Evolutionary conservation across 2,329 filamentous ascomycete species (phyloP).

Genomic region (Hymenoscyphus linearis): DNA sequence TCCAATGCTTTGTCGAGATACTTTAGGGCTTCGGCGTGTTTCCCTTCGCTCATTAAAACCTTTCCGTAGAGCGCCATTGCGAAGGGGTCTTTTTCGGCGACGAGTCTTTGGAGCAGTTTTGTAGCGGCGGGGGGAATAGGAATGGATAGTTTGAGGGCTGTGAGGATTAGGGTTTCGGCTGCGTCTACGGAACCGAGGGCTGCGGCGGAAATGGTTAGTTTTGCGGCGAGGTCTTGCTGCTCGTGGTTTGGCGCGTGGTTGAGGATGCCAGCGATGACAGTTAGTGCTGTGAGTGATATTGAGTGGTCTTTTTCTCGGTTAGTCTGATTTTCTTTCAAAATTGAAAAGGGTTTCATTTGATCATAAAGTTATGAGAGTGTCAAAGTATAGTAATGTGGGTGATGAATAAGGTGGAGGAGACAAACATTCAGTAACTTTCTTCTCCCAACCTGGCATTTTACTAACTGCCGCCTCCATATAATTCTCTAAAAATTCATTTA

Average conservation of each 20-base stretch:
- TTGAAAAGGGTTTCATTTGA: neutral
- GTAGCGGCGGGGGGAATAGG: slow-evolving; percentile 8
- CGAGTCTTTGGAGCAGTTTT: slow-evolving; percentile 15
- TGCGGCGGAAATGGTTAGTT: slow-evolving; percentile 25
- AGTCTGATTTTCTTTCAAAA: neutral
- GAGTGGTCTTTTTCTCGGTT: slow-evolving; percentile 18
- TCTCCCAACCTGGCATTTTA: slow-evolving; percentile 15
- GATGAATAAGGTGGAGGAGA: too few relatives aligned
- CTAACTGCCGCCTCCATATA: slow-evolving; percentile 10
- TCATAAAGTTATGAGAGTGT: neutral
- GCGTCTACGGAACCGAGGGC: slow-evolving; percentile 26
- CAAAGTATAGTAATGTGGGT: too few relatives aligned
- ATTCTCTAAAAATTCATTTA: slow-evolving; percentile 22
- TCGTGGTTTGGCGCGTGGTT: slow-evolving; percentile 12
- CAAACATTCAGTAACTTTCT: slow-evolving; percentile 22
- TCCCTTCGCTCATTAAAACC: slow-evolving; percentile 18
- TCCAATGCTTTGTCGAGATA: slow-evolving; percentile 25
- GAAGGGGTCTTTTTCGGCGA: slow-evolving; percentile 27
- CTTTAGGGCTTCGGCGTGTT: slow-evolving; percentile 20
- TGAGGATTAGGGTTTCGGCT: slow-evolving; percentile 19
- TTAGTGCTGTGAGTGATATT: slow-evolving; percentile 21
- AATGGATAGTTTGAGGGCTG: neutral
- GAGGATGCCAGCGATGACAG: slow-evolving; percentile 24
- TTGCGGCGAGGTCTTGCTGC: slow-evolving; percentile 21
- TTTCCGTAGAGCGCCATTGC: slow-evolving; percentile 30